Evolutionary conservation across 257 asterid species (phyloP).

Genomic region (Nicotiana tabacum): DNA sequence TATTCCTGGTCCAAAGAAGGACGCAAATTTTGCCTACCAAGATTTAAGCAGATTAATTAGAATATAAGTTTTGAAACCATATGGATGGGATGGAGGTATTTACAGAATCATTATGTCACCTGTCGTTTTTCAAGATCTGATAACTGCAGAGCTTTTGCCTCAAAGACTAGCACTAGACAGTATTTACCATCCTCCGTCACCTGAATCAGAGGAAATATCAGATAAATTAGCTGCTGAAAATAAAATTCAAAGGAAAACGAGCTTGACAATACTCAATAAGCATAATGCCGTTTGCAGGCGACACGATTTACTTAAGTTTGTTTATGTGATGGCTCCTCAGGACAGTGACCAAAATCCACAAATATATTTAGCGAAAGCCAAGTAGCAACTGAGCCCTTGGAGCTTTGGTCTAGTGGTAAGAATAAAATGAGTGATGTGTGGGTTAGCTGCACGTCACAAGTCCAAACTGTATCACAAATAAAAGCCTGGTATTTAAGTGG

Average conservation of each 20-base stretch:
- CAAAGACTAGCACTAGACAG: conserved; percentile 66
- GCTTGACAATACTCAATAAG: background rate
- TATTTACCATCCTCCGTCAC: conserved; percentile 77
- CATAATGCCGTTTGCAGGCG: background rate
- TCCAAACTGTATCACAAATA: too few species aligned
- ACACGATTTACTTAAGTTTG: background rate
- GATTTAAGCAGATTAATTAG: background rate
- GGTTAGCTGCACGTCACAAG: too few species aligned
- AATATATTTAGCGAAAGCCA: background rate
- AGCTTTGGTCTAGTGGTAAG: background rate
- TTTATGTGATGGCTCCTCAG: background rate
- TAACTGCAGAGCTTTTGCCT: conserved; percentile 73
- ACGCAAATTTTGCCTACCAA: conserved; percentile 73
- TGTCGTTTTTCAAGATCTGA: conserved; percentile 82
- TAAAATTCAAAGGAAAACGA: background rate
- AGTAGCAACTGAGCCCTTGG: background rate
- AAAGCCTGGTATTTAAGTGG: background rate
- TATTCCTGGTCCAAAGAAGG: conserved; percentile 97
- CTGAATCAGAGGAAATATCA: conserved; percentile 33
- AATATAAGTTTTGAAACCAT: background rate
- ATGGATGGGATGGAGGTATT: background rate
- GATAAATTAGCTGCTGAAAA: background rate
- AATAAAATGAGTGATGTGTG: too few species aligned
- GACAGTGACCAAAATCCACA: background rate
- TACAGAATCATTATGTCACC: conserved; percentile 28